phyloP scores from a whole-genome alignment of 257 asterid species.

The Striga asiatica region DNA sequence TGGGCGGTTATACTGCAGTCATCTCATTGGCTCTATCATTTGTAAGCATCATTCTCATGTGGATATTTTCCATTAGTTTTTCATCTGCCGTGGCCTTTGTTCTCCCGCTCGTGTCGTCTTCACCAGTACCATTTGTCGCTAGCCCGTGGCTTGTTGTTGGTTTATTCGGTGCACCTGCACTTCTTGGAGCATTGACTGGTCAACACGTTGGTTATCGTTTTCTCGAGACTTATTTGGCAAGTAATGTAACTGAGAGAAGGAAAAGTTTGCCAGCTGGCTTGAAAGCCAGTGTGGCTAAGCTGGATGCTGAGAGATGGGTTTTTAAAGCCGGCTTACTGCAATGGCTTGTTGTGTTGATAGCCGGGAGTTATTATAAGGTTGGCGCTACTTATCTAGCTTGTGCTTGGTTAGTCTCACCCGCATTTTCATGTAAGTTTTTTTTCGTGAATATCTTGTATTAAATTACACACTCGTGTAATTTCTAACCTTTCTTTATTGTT shows the following conservation, averaged over 20 bases:
- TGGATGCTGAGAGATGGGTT: conserved; percentile 97
- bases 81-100: conserved; percentile 44
- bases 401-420: conserved; percentile 81
- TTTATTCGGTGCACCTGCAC: conserved; percentile 83
- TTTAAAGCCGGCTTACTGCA: conserved; percentile 76
- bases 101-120: conserved; percentile 57
- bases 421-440: conserved; percentile 84
- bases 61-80: conserved; percentile 59
- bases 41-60: conserved; percentile 63
- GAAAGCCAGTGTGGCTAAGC: conserved; percentile 49
- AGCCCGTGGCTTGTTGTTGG: conserved; percentile 74
- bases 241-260: conserved; percentile 28
- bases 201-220: conserved; percentile 68
- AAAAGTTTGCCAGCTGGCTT: conserved; percentile 35
- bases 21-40: conserved; percentile 50
- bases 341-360: conserved; percentile 61
- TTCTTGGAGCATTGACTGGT: conserved; percentile 80
- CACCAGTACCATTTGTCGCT: conserved; percentile 72
- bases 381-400: conserved; percentile 78
- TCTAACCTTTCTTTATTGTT: neutral
- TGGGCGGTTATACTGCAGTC: conserved; percentile 73
- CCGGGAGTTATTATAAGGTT: conserved; percentile 59
- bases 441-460: too few species aligned
- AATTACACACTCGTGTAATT: neutral
- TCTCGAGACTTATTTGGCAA: conserved; percentile 41